These are phyloP conservation scores for Penicillium nucicola DNA, from an alignment of 495 filamentous ascomycete species.

Conservation along the genomic window DNA sequence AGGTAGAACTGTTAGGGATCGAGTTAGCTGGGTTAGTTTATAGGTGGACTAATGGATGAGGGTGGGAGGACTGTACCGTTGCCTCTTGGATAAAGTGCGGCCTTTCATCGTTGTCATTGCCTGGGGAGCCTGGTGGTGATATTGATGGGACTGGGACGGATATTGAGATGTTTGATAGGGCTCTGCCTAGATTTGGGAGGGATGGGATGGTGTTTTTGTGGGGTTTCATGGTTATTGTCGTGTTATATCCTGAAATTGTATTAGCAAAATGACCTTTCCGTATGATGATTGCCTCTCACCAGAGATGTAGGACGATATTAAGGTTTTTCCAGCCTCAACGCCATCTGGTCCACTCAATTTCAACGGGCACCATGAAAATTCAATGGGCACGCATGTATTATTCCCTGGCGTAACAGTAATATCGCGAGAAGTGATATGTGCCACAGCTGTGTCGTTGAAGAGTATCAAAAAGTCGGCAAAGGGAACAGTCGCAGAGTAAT, in stretches of 20 bases:
- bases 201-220: conserved; percentile 70
- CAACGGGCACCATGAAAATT: conserved; percentile 69
- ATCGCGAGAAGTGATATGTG: conserved; percentile 63
- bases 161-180: conserved; percentile 64
- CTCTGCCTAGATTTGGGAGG: conserved; percentile 67
- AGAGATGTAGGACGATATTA: conserved; percentile 84
- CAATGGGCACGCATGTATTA: conserved; percentile 68
- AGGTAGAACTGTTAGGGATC: conserved; percentile 60
- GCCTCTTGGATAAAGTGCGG: conserved; percentile 77
- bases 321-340: conserved; percentile 58
- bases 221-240: conserved; percentile 65
- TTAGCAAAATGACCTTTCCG: neutral
- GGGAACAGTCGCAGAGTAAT: conserved; percentile 76
- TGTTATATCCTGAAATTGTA: conserved; percentile 60
- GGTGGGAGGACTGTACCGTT: conserved; percentile 51
- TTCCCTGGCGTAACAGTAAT: conserved; percentile 60
- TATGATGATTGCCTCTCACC: conserved; percentile 48
- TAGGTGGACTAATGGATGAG: conserved; percentile 18
- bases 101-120: conserved; percentile 39
- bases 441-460: conserved; percentile 70
- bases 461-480: conserved; percentile 72
- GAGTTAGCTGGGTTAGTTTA: neutral
- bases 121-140: conserved; percentile 46
- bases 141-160: conserved; percentile 68
- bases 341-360: conserved; percentile 57